phyloP scores from a whole-genome alignment of 2,329 filamentous ascomycete species.

The Rhynchosporium agropyri region DNA sequence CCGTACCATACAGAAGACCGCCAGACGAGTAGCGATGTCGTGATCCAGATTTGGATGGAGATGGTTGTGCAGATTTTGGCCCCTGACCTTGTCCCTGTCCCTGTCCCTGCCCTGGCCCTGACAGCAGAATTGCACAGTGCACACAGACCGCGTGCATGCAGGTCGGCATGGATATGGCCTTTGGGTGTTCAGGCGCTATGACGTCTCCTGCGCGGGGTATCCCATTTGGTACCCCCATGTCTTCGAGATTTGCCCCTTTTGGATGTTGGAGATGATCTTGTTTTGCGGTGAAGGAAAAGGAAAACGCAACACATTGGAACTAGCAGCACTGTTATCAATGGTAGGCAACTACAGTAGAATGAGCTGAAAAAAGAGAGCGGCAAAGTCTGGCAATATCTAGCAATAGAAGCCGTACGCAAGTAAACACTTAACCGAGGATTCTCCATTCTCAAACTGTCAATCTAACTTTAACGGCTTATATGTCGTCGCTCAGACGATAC shows the following conservation, averaged over 20 bases:
- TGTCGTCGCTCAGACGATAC: neutral
- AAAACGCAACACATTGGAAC: too few species aligned
- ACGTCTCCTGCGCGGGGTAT: conserved; percentile 23
- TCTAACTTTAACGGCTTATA: conserved; percentile 10
- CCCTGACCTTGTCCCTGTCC: neutral
- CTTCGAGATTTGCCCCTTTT: conserved; percentile 11
- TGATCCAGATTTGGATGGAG: neutral
- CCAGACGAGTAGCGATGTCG: neutral
- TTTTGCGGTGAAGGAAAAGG: neutral
- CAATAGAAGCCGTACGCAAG: too few species aligned
- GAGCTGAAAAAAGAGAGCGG: too few species aligned
- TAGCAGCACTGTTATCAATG: too few species aligned
- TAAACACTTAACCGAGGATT: too few species aligned
- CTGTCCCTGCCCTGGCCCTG: neutral
- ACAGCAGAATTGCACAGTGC: conserved; percentile 17
- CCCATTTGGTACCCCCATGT: conserved; percentile 2
- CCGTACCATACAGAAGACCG: too few species aligned
- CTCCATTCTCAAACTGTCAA: neutral
- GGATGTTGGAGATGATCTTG: conserved; percentile 1
- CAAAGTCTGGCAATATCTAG: too few species aligned
- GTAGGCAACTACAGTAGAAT: too few species aligned
- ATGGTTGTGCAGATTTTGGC: neutral
- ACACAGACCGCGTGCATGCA: conserved; percentile 2
- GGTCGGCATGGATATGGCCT: neutral
- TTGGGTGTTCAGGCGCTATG: conserved; percentile 17